Evolutionary conservation across 768 basidiomycete species (phyloP), one percentile per base, ranked within the genome.

Genomic region (Lactifluus volemus): DNA sequence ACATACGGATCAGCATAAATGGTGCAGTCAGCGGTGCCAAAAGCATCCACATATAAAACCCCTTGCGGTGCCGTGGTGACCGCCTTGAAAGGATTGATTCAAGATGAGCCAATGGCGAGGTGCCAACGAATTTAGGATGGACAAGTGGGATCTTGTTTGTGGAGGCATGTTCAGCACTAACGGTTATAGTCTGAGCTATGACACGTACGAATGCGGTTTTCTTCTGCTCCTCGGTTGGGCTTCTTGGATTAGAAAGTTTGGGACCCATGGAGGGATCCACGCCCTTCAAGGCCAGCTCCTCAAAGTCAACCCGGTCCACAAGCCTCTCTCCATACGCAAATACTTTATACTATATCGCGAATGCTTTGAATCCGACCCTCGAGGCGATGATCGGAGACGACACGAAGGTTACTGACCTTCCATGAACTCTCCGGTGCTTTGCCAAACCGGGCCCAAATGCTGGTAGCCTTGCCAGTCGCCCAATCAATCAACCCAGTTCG

Each of bases 11-110:
- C 54, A 92, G 68, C 74, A 81, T 79, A 66, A 92, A 83, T 2
- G 89, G 89, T n/a, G 83, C 76, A 4, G 88, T 92, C 17, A 92
- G 68, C 1, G 89, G 90, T 29, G 85, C 76, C 41, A 86, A 69
- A 5, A 80, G 59, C 73, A 85, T 77, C 86, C 87, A 92, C 3
- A 77, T 70, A 63, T 75, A 81, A 65, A 88, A 84, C 2, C 88
- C 85, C 67, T 76, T 81, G 65, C 76, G 77, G 73, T 92, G 89
- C 19, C 73, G 77, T 14, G 88, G 86, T 42, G 78, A 80, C 29
- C 86, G 80, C 58, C 74, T 73, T 49, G 76, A 74, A 30, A 88
- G 71, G 34, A 88, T 74, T 0, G 74, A 67, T 42, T 71, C 75
- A 12, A 92, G 73, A 45, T 87, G 82, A 15, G 55, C 69, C 62